Evolutionary conservation across 305 asterid genomes (phyloP).

Genomic region (Fraxinus sp.): DNA sequence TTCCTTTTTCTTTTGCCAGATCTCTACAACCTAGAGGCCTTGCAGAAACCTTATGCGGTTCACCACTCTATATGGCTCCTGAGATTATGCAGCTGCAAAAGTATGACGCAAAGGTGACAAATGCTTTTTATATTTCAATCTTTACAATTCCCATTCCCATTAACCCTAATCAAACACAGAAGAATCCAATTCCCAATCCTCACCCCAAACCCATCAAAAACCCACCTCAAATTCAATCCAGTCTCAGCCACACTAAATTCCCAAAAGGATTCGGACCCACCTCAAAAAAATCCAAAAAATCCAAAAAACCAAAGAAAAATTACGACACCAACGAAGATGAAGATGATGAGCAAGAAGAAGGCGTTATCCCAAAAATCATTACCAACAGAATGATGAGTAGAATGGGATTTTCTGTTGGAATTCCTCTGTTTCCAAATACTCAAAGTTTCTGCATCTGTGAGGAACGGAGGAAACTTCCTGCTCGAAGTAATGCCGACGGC

Average conservation of each 20-base stretch:
- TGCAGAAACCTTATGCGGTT: slow-evolving; percentile 94
- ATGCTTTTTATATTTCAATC: too few species aligned
- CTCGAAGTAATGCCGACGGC: too few species aligned
- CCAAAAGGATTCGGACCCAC: slow-evolving; percentile 85
- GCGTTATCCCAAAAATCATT: slow-evolving; percentile 83
- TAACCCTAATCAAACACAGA: slow-evolving; percentile 35
- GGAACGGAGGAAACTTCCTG: too few species aligned
- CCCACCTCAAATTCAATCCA: slow-evolving; percentile 25
- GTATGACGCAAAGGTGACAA: slow-evolving; percentile 92
- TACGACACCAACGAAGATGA: slow-evolving; percentile 38
- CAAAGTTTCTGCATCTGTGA: too few species aligned
- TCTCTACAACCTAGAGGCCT: slow-evolving; percentile 85
- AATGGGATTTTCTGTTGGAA: slow-evolving; percentile 73
- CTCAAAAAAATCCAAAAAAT: slow-evolving; percentile 45
- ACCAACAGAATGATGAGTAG: slow-evolving; percentile 89
- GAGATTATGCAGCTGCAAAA: slow-evolving; percentile 89
- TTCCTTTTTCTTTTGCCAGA: slow-evolving; percentile 47
- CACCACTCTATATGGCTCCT: slow-evolving; percentile 99
- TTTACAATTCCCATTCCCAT: slow-evolving; percentile 34
- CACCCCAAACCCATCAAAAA: slow-evolving; percentile 17
- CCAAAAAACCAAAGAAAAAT: slow-evolving; percentile 48
- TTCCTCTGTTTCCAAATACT: slow-evolving; percentile 46
- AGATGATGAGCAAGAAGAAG: slow-evolving; percentile 43
- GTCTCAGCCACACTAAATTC: slow-evolving; percentile 64
- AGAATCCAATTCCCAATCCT: slow-evolving; percentile 32